These are phyloP conservation scores for Dittrichia graveolens DNA, from an alignment of 129 eudicot species.

Conservation along the genomic window DNA sequence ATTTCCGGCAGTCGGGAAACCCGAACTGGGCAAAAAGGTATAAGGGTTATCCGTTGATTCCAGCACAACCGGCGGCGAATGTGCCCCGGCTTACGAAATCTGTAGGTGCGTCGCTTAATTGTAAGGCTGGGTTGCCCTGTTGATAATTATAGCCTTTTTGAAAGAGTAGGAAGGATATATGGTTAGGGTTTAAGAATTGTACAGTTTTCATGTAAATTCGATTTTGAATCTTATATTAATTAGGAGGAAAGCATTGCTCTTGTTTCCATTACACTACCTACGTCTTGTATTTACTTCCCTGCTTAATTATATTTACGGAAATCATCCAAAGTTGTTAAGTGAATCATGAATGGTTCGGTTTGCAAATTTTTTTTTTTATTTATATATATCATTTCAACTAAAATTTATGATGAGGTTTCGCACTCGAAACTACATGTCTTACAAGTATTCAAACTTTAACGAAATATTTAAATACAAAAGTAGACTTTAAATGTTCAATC, in stretches of 20 bases:
- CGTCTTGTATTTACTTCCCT: neutral
- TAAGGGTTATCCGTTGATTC: conserved; percentile 28
- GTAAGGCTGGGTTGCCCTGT: conserved; percentile 36
- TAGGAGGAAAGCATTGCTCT: conserved; percentile 18
- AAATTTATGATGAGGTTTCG: too few relatives aligned
- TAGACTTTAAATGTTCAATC: too few relatives aligned
- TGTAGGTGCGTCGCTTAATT: conserved; percentile 36
- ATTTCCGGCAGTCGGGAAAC: conserved; percentile 47
- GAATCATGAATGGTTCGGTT: too few relatives aligned
- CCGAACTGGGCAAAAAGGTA: conserved; percentile 38
- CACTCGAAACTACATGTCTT: too few relatives aligned
- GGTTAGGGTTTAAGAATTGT: conserved; percentile 20
- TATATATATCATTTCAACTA: too few relatives aligned
- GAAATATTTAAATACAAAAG: too few relatives aligned
- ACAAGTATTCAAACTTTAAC: too few relatives aligned
- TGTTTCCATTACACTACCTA: conserved; percentile 14
- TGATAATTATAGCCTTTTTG: conserved; percentile 19
- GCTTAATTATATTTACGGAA: too few relatives aligned
- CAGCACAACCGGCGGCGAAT: conserved; percentile 29
- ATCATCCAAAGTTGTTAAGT: too few relatives aligned
- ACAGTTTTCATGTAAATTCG: conserved; percentile 31
- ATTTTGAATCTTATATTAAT: neutral
- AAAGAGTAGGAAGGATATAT: conserved; percentile 35
- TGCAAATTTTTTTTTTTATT: too few relatives aligned
- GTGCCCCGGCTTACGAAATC: conserved; percentile 34